Evolutionary conservation across 768 basidiomycete species (phyloP), one percentile per base, ranked within the genome.

Genomic region (Trametes gibbosa): DNA sequence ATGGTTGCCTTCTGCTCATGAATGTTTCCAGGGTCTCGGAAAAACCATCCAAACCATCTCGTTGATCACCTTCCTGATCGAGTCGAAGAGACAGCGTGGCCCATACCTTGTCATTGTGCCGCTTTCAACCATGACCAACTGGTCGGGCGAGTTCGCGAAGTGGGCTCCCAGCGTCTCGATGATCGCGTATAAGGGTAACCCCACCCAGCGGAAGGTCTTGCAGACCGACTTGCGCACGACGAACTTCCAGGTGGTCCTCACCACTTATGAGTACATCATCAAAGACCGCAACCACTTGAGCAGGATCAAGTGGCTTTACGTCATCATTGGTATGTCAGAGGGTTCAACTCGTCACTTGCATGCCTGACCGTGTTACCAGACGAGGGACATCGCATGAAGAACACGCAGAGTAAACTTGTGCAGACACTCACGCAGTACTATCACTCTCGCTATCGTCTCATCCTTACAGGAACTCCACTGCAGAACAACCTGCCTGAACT

Each of bases 331-430:
- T 90, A 60, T 10, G 29, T 32, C 29, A 32, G 29, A 32, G 10
- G 55, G 82, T 72, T 34, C 41, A 29, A 14, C 39, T 16, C 29
- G 21, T 25, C 32, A 46, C 49, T 45, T 37, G 9, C 9, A 10
- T 14, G 41, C 10, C 53, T 60, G 48, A 59, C 56, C 32, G 61
- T 41, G 46, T 45, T 29, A 16, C 23, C 50, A 92, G 88, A 98
- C 70, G 95, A 98, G 81, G 95, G 95, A 65, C 95, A 97, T 74
- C 90, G 95, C 69, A 94, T 97, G 93, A 98, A 98, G 78, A 97
- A 98, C 70, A 95, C 86, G 14, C 93, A 75, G 81, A 92, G 77
- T 67, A 96, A 96, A 76, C 83, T 97, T 37, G 82, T 85, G 3
- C 89, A 92, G 71, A 98, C 95, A 1, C 81, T 98, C 34, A 92